phyloP scores from a whole-genome alignment of 352 stramenopile genomes.

The Pythium sukuiense region DNA sequence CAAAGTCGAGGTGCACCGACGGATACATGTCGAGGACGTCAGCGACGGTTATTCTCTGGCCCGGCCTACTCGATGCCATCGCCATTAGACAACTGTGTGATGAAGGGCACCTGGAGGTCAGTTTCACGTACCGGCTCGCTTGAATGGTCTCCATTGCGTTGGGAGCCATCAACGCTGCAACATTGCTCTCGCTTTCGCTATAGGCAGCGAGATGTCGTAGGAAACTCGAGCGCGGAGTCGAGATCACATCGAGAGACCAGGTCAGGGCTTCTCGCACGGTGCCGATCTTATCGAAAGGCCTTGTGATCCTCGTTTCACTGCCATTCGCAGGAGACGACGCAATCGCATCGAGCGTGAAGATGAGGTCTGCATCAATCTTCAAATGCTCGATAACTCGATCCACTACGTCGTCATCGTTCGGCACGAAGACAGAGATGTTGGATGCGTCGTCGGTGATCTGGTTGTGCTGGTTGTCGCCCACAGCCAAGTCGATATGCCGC shows the following conservation, averaged over 20 bases:
- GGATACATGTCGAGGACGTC: constrained; percentile 72
- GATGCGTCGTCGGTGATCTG: constrained; percentile 58
- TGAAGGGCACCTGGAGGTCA: too few relatives aligned
- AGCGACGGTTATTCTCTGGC: constrained; percentile 44
- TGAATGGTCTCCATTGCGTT: constrained; percentile 49
- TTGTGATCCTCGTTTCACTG: constrained; percentile 14
- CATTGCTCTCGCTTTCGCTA: constrained; percentile 52
- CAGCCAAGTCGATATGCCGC: constrained; percentile 63
- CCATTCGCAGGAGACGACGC: neutral
- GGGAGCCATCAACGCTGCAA: constrained; percentile 44
- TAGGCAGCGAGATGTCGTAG: constrained; percentile 61
- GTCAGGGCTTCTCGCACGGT: constrained; percentile 66
- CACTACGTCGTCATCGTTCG: constrained; percentile 52
- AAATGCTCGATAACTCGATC: constrained; percentile 52
- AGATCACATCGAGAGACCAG: constrained; percentile 77
- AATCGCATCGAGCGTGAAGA: constrained; percentile 43
- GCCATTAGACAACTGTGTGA: too few relatives aligned
- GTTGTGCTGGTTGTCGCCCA: constrained; percentile 46
- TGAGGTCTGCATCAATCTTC: constrained; percentile 49
- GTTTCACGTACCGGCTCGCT: constrained; percentile 33
- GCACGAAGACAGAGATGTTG: constrained; percentile 81
- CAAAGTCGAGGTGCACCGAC: constrained; percentile 64
- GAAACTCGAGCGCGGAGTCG: constrained; percentile 59
- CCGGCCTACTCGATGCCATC: constrained; percentile 11
- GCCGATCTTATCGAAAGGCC: constrained; percentile 57